Evolutionary conservation across 2,329 filamentous ascomycete genomes (phyloP), one percentile per base, ranked within the genome.

Genomic region (Achaetomium macrosporum): DNA sequence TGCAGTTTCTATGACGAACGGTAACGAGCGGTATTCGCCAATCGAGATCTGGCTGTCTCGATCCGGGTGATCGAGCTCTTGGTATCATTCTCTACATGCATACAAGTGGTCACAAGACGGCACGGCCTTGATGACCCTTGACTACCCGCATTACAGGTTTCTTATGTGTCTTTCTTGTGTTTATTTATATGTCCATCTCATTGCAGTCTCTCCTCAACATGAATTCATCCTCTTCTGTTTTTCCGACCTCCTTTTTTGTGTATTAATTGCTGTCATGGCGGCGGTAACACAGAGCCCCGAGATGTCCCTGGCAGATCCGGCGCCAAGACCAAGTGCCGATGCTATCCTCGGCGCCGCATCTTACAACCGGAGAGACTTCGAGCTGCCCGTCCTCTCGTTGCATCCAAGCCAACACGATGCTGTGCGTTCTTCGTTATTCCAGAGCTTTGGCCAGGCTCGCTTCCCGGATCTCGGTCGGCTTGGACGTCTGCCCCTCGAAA

Each of bases 401-500:
- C 45, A 53, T 10, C 50, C 31, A 15, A 36, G 43, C 37, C 50
- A 54, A 30, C 54, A 56, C 51, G 47, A 56, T 12, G 36, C 42
- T 25, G 47, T 50, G n/a, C 47, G 54, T 3, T 41, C 50, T 2
- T 48, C 47, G 39, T 13, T 56, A 17, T 48, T 56, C 42, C 46
- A 48, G 39, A 37, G 31, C 16, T 33, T 56, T 13, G 45, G 45
- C 19, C 45, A 11, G 17, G 20, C 52, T 11, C 41, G 4, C 20
- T 30, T 20, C 47, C 50, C 30, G 7, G 47, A 49, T 47, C 47
- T 56, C 13, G 54, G 54, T 33, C 9, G 5, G 15, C 47, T 56
- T 6, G 29, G 42, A 11, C 43, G 51, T 25, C 54, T 56, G 33
- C 54, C 54, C 41, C 51, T 56, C 29, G 54, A 56, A 29, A 44